Evolutionary conservation across 2,329 filamentous ascomycete genomes (phyloP).

Genomic region (Hypoxylon sp.): DNA sequence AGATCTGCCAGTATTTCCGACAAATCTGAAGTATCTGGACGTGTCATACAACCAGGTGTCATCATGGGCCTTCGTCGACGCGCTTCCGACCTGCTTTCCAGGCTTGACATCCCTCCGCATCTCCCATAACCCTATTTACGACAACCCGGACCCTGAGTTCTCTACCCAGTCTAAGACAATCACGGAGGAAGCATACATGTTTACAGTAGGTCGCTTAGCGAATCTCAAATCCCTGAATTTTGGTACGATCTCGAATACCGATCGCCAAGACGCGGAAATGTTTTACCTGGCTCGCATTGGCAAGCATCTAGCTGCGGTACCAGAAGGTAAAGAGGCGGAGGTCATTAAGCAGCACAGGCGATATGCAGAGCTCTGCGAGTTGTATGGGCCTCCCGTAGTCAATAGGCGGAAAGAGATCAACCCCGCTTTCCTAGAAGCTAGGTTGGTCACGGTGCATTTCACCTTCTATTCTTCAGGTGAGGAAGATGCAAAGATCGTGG

Average conservation of each 20-base stretch:
- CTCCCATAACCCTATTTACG: constrained; percentile 88
- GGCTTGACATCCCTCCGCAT: constrained; percentile 82
- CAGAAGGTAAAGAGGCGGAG: constrained; percentile 65
- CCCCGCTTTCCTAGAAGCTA: constrained; percentile 85
- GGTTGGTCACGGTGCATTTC: constrained; percentile 78
- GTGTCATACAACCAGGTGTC: constrained; percentile 79
- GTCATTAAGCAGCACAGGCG: constrained; percentile 78
- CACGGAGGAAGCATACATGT: constrained; percentile 89
- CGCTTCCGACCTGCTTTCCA: constrained; percentile 77
- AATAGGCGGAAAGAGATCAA: constrained; percentile 72
- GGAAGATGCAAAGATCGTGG: constrained; percentile 28
- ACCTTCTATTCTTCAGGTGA: constrained; percentile 42
- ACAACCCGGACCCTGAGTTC: constrained; percentile 61
- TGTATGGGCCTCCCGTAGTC: constrained; percentile 80
- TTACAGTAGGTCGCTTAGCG: constrained; percentile 82
- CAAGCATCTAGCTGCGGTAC: constrained; percentile 76
- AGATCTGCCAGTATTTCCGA: constrained; percentile 65
- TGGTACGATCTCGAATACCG: constrained; percentile 76
- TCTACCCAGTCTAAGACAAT: constrained; percentile 52
- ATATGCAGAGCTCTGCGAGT: constrained; percentile 79
- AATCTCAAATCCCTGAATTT: constrained; percentile 80
- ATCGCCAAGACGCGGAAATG: constrained; percentile 89
- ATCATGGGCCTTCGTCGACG: constrained; percentile 81
- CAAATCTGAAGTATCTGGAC: constrained; percentile 75
- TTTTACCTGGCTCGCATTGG: constrained; percentile 92